Percentiles rank a stretch among this genome's conserved stretches.
phyloP scores from a whole-genome alignment of 345 rosid species.

The Punica granatum region DNA sequence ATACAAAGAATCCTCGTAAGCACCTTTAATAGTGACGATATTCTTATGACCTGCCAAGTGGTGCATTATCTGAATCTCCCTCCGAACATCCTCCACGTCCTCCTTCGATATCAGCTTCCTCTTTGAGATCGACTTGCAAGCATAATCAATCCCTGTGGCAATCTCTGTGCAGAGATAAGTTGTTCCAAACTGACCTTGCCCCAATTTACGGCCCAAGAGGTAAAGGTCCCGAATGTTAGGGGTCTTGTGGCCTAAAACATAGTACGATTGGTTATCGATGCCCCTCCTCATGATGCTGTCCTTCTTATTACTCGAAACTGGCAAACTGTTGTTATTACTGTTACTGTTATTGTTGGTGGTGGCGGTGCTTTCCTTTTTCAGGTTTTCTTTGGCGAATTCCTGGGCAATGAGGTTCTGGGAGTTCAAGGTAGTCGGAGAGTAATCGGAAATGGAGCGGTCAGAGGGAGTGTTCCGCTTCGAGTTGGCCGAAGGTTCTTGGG shows the following conservation, averaged over 20 bases:
- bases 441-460: conserved; percentile 18
- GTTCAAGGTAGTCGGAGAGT: conserved; percentile 14
- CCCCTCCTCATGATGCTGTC: conserved; percentile 67
- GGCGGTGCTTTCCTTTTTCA: conserved; percentile 10
- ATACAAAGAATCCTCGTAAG: conserved; percentile 36
- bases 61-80: conserved; percentile 69
- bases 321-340: conserved; percentile 25
- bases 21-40: conserved; percentile 48
- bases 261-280: conserved; percentile 57
- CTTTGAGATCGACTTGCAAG: conserved; percentile 95
- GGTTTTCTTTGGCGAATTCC: conserved; percentile 19
- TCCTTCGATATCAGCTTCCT: conserved; percentile 85
- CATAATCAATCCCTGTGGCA: conserved; percentile 62
- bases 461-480: conserved; percentile 22
- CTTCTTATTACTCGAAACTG: conserved; percentile 27
- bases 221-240: conserved; percentile 77
- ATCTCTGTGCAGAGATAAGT: conserved; percentile 76
- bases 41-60: conserved; percentile 50
- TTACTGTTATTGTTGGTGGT: not conserved
- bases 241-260: conserved; percentile 81
- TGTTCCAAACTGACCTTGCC: conserved; percentile 95
- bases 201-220: conserved; percentile 74
- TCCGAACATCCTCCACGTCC: conserved; percentile 90
- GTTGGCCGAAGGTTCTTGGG: conserved; percentile 30
- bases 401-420: conserved; percentile 16